Base-by-base conservation (phyloP, 768 basidiomycete species). In the Serendipita sp. region DNA sequence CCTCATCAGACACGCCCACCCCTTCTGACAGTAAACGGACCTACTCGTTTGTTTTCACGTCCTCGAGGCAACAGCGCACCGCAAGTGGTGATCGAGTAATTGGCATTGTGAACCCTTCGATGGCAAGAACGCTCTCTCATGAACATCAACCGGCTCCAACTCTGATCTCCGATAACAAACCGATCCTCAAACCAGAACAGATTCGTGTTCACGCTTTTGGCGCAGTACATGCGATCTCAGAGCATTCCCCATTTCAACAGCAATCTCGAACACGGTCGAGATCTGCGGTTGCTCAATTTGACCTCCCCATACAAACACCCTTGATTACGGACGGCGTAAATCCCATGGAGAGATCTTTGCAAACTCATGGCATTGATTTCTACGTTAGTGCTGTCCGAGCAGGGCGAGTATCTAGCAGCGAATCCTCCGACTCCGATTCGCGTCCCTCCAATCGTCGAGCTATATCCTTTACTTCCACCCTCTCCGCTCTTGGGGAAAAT, bases 31-130 rank as follows among this genome's bases (percentile, higher is more conserved):
- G 22, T 11, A 28, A n/a, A 9, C 13, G 31, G 31, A 58, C 53
- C 53, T 58, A 58, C n/a, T 58, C 53, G n/a, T 58, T 58, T n/a
- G 53, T 58, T 9, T 58, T 58, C 53, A 58, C 53, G 22, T 58
- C 53, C 4, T 24, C 53, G 17, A 22, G 53, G 9, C 53, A 58
- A 28, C 53, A 26, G 17, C 4, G 53, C 4, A 31, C 31, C n/a
- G 24, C 31, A 24, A 28, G 24, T 9, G 53, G 53, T 2, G 53
- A 58, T 9, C 22, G 53, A 9, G 22, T 58, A 11, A 33, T 58
- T 24, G 53, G 53, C 11, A 33, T 58, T 7, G 31, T 58, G 11
- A 58, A 58, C 24, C 53, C 53, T n/a, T 58, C 53, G 4, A 58
- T 28, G 20, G 53, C 53, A 28, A 22, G 22, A 58, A 31, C 9